Evolutionary conservation across 1,139 yeast genomes (phyloP).

Genomic region (Protomyces pachydermus): DNA sequence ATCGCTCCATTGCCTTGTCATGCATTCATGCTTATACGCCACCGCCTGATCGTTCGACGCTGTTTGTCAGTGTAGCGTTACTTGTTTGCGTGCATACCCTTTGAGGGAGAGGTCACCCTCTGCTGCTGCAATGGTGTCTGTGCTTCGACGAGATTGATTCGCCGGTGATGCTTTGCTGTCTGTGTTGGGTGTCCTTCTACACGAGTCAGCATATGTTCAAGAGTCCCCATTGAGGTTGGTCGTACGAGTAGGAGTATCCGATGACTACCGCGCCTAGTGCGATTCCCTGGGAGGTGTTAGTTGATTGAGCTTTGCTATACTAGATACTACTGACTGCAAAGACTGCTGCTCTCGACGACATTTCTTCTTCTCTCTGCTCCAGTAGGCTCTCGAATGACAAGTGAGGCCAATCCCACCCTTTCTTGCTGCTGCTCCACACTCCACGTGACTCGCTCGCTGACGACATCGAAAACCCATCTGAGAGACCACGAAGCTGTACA

Average conservation of each 20-base stretch:
- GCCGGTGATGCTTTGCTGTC: constrained; percentile 19
- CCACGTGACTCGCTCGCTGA: no score
- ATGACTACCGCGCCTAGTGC: not conserved
- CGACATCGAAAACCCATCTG: no score
- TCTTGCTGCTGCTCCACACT: no score
- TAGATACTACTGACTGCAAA: not conserved
- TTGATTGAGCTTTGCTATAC: not conserved
- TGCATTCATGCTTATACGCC: not conserved
- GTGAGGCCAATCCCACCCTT: no score
- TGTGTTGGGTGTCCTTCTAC: constrained; percentile 18
- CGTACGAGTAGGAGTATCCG: not conserved
- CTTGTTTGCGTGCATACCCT: not conserved
- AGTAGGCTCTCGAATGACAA: no score
- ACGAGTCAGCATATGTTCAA: not conserved
- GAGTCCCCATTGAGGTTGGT: not conserved
- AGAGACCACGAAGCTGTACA: no score
- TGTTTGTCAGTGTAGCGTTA: not conserved
- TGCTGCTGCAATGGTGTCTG: not conserved
- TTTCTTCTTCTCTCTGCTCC: not conserved
- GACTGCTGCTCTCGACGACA: not conserved
- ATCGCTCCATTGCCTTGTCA: not conserved
- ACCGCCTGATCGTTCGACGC: constrained; percentile 21
- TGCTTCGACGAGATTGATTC: constrained; percentile 11
- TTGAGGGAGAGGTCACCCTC: constrained; percentile 19
- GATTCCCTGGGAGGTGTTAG: not conserved